phyloP scores from a whole-genome alignment of 2,329 filamentous ascomycete genomes.

The Phyllosticta paracitricarpa region DNA sequence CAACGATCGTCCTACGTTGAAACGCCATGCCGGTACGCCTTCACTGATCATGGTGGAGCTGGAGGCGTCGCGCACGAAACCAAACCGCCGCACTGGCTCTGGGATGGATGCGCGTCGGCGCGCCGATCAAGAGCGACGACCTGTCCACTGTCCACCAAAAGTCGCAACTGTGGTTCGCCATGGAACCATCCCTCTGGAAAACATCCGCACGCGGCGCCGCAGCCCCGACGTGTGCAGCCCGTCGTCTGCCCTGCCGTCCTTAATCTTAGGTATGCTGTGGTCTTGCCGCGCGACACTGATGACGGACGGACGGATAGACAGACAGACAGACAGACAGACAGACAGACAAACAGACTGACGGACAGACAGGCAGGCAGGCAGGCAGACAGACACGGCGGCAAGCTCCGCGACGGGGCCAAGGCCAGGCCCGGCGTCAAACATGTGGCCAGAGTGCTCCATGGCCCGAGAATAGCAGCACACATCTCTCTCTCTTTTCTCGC shows the following conservation, averaged over 20 bases:
- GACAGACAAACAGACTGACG: too few species aligned
- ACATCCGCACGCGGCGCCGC: background rate
- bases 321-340: too few species aligned
- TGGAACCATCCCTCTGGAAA: background rate
- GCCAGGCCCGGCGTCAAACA: background rate
- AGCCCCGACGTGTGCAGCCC: background rate
- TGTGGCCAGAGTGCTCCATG: background rate
- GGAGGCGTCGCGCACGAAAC: background rate
- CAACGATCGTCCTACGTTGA: background rate
- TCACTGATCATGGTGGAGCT: background rate
- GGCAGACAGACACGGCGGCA: background rate
- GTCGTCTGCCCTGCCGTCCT: background rate
- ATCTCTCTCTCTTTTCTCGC: too few species aligned
- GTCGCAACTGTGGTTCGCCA: too few species aligned
- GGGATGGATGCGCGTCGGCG: background rate
- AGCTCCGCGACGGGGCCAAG: background rate
- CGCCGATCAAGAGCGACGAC: background rate
- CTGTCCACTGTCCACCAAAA: too few species aligned
- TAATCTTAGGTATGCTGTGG: background rate
- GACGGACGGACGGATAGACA: too few species aligned
- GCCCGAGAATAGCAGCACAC: conserved; percentile 1
- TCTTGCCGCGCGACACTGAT: too few species aligned
- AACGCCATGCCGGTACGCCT: background rate
- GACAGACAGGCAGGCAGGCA: too few species aligned
- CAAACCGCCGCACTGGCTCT: background rate